Evolutionary conservation across 2,329 filamentous ascomycete species (phyloP).

Genomic region (Verticillium nonalfalfae): DNA sequence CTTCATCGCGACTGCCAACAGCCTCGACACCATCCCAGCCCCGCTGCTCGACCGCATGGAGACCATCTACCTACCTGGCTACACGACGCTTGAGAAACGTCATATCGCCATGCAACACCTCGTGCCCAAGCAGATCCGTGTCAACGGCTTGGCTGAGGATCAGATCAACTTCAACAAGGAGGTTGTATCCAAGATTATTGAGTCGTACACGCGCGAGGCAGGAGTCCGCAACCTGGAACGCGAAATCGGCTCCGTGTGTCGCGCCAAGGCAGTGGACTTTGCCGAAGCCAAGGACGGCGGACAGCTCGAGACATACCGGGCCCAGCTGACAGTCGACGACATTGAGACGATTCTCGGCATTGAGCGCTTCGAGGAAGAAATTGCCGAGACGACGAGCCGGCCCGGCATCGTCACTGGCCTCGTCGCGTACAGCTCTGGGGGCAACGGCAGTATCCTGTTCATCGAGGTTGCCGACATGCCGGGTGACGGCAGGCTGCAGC

Average conservation of each 20-base stretch:
- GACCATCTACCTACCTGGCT: conserved; percentile 86
- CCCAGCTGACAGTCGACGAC: conserved; percentile 68
- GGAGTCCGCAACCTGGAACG: conserved; percentile 95
- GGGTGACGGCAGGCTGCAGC: conserved; percentile 81
- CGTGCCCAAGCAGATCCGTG: conserved; percentile 91
- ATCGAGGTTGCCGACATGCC: conserved; percentile 99
- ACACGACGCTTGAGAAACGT: conserved; percentile 94
- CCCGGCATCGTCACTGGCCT: conserved; percentile 94
- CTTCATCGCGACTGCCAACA: conserved; percentile 96
- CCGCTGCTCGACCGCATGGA: conserved; percentile 96
- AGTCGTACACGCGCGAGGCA: conserved; percentile 91
- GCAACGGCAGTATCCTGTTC: conserved; percentile 93
- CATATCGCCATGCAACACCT: conserved; percentile 90
- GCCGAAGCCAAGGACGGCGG: conserved; percentile 80
- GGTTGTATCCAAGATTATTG: conserved; percentile 91
- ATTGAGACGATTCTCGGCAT: conserved; percentile 88
- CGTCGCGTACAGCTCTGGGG: conserved; percentile 87
- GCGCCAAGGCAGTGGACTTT: conserved; percentile 90
- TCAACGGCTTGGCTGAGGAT: conserved; percentile 70
- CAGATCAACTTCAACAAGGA: conserved; percentile 74
- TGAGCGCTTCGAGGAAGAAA: conserved; percentile 91
- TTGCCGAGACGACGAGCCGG: conserved; percentile 76
- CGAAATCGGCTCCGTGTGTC: conserved; percentile 90
- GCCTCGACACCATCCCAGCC: conserved; percentile 88
- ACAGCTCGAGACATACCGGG: conserved; percentile 62